These are phyloP conservation scores for Adansonia madagascariensis DNA, from an alignment of 441 rosid species.

Conservation along the genomic window DNA sequence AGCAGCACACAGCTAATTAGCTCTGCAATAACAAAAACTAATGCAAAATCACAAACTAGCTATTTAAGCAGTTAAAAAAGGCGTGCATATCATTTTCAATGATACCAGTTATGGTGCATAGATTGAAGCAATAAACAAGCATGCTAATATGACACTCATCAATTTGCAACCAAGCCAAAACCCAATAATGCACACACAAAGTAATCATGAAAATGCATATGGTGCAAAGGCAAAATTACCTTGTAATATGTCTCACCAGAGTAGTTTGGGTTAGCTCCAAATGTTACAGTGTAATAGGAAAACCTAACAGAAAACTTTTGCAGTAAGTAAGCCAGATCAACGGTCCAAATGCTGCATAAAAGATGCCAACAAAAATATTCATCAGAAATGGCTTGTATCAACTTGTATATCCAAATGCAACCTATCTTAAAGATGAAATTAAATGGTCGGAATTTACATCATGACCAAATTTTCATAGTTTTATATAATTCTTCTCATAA, in stretches of 20 bases:
- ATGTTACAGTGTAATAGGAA: slow-evolving; percentile 83
- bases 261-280: slow-evolving; percentile 90
- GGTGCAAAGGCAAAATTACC: slow-evolving; percentile 46
- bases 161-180: slow-evolving; percentile 7
- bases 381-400: slow-evolving; percentile 14
- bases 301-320: slow-evolving; percentile 72
- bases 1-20: neutral
- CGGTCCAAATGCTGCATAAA: slow-evolving; percentile 87
- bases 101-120: neutral
- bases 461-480: neutral
- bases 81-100: neutral
- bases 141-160: neutral
- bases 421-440: neutral
- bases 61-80: neutral
- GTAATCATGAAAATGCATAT: neutral
- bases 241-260: slow-evolving; percentile 84
- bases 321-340: slow-evolving; percentile 84
- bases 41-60: neutral
- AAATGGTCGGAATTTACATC: neutral
- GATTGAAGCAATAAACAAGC: slow-evolving; percentile 11
- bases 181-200: neutral
- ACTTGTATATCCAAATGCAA: neutral
- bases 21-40: neutral
- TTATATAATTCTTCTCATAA: neutral
- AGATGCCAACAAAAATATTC: slow-evolving; percentile 27